These are phyloP conservation scores for Omphalotus guepiniiformis DNA, from an alignment of 768 basidiomycete genomes.

Conservation along the genomic window DNA sequence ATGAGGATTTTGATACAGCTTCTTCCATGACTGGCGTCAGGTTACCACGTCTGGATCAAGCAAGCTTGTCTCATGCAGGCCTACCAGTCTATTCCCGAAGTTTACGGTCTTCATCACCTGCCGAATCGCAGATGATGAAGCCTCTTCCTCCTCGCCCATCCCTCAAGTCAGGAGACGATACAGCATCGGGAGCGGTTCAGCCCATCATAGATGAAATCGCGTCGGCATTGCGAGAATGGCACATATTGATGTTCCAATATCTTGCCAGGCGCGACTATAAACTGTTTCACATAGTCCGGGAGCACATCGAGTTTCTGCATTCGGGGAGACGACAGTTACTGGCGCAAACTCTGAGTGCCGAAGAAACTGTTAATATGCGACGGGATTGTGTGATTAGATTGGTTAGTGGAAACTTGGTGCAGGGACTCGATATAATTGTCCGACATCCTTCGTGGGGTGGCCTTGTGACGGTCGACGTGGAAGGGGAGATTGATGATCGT, in stretches of 20 bases:
- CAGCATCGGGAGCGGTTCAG: slow-evolving; percentile 72
- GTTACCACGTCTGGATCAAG: slow-evolving; percentile 73
- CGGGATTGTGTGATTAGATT: slow-evolving; percentile 85
- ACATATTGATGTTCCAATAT: slow-evolving; percentile 86
- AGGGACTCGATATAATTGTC: slow-evolving; percentile 94
- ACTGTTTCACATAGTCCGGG: slow-evolving; percentile 80
- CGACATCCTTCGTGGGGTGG: slow-evolving; percentile 90
- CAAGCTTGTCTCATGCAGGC: slow-evolving; percentile 66
- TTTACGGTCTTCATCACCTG: slow-evolving; percentile 67
- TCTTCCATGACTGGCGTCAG: slow-evolving; percentile 40
- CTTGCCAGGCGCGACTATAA: slow-evolving; percentile 86
- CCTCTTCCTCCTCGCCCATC: slow-evolving; percentile 87
- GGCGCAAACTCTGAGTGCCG: slow-evolving; percentile 78
- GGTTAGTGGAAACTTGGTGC: slow-evolving; percentile 86
- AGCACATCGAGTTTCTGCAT: slow-evolving; percentile 89
- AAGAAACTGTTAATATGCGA: slow-evolving; percentile 79
- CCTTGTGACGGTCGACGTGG: slow-evolving; percentile 85
- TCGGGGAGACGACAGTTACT: slow-evolving; percentile 89
- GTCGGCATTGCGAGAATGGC: slow-evolving; percentile 95
- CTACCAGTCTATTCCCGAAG: slow-evolving; percentile 67
- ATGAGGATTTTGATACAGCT: slow-evolving; percentile 37
- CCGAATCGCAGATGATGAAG: slow-evolving; percentile 61
- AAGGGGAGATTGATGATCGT: slow-evolving; percentile 73
- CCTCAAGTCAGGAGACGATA: slow-evolving; percentile 94
- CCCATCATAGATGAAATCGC: slow-evolving; percentile 98